Evolutionary conservation across 257 asterid genomes (phyloP), one percentile per base, ranked within the genome.

Genomic region (Penstemon eatonii): DNA sequence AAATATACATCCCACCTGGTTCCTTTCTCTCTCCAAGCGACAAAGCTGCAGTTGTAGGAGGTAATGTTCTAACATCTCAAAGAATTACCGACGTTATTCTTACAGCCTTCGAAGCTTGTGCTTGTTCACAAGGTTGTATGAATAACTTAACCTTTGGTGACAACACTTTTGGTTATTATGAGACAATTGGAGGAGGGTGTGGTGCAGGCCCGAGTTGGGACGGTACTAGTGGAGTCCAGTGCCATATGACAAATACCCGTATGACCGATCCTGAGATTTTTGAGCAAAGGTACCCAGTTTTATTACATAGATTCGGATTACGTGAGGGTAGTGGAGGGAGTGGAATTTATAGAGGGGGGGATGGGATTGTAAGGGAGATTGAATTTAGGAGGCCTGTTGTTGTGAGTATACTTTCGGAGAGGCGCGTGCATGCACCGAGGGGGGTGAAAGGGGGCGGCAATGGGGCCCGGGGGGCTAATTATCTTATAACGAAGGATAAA

Each of bases 121-220:
- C 97, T 53, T 90, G 97, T 67, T 93, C 99, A 8, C 96, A 90
- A 77, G 99, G 99, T 10, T 93, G 99, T 81, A 93, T 93, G 97
- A 93, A 93, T 67, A 93, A 90, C 54, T 76, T 93, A 61, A 93
- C 99, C 55, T 93, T 90, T 57, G 97, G 99, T 40, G 99, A 93
- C 56, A 67, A 84, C 18, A 86, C 86, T 47, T 93, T 90, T 38
- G 98, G 98, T 13, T 93, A 93, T 77, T 90, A 93, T 4, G 98
- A 93, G 76, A 93, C 98, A 3, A 88, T 93, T 15, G 97, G 95
- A 4, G 98, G 98, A 3, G 98, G 98, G 41, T 81, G 97, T 52
- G 98, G 96, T 1, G 97, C 97, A 1, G 98, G 98, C 13, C 96
- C 96, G 25, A 80, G 69, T 19, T 93, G 98, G 96, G 89, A 88